Conservation (phyloP, 2,329 filamentous ascomycete genomes). For the Microdochium trichocladiopsis region DNA sequence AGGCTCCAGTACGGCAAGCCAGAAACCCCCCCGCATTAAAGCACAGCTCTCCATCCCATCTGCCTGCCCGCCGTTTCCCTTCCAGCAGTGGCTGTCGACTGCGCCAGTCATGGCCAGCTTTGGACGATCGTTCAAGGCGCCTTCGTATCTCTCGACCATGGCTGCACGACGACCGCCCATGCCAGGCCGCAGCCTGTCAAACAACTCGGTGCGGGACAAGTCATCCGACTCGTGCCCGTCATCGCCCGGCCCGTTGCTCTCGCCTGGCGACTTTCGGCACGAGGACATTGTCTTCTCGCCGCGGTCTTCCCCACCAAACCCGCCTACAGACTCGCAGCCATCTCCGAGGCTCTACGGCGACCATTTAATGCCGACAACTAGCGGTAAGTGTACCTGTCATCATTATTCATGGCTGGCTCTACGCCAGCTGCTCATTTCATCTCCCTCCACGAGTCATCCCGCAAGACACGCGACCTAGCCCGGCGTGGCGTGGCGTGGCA, state of each 20-base stretch:
- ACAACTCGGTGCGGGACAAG: constrained; percentile 5
- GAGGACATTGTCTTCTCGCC: constrained; percentile 30
- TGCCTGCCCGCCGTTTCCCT: constrained; percentile 3
- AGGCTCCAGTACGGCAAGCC: too few relatives aligned
- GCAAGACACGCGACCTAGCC: not conserved
- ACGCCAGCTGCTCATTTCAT: not conserved
- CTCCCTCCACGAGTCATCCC: not conserved
- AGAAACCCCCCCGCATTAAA: too few relatives aligned
- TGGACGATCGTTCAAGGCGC: constrained; percentile 40
- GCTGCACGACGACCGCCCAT: constrained; percentile 34
- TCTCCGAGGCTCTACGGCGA: constrained; percentile 8
- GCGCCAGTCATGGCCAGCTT: constrained; percentile 35
- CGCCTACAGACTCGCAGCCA: constrained; percentile 7
- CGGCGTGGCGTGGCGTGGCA: not conserved
- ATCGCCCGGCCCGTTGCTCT: constrained; percentile 11
- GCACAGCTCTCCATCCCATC: too few relatives aligned
- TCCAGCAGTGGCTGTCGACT: constrained; percentile 1
- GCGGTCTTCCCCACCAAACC: constrained; percentile 18
- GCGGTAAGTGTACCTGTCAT: not conserved
- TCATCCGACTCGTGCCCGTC: constrained; percentile 37
- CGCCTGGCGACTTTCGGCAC: constrained; percentile 14
- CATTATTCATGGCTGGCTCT: not conserved
- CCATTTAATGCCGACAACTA: constrained; percentile 10
- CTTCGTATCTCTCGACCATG: constrained; percentile 31
- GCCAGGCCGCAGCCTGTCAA: constrained; percentile 35